Conservation (phyloP, 139 green algal species). For the Tetradesmus obliquus region DNA sequence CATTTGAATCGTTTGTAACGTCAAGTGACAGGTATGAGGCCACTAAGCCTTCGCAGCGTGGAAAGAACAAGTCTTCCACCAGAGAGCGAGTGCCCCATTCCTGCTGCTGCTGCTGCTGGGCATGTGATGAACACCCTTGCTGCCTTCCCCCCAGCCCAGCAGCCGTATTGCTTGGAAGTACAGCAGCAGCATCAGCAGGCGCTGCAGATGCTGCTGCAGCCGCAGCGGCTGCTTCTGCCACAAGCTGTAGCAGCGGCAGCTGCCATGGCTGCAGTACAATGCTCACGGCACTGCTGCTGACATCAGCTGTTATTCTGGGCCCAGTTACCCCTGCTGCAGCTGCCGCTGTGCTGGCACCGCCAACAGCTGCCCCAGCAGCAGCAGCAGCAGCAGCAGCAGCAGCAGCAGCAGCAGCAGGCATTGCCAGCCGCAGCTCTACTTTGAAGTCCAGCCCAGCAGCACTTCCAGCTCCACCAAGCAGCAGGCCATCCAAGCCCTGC, state of each 20-base stretch:
- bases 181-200: conserved; percentile 6
- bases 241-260: conserved; percentile 33
- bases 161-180: neutral
- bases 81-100: conserved; percentile 64
- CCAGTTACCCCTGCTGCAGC: conserved; percentile 11
- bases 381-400: neutral
- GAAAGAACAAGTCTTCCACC: conserved; percentile 70
- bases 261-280: conserved; percentile 57
- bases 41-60: conserved; percentile 64
- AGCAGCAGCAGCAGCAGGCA: conserved; percentile 1
- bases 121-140: neutral
- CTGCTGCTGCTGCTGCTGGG: conserved; percentile 32
- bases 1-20: neutral
- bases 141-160: neutral
- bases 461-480: neutral
- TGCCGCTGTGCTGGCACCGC: neutral
- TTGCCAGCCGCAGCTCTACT: conserved; percentile 43
- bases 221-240: conserved; percentile 40
- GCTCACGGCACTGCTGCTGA: conserved; percentile 19
- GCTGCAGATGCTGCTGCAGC: neutral
- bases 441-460: conserved; percentile 10
- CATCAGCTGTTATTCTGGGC: conserved; percentile 16
- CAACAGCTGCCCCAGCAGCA: neutral
- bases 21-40: conserved; percentile 50
- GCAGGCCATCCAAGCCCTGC: neutral